A percentile compares a stretch with the other conserved stretches of the same genome.
These are phyloP conservation scores for Oryza brachyantha DNA, from an alignment of 176 grass and related monocot species.

Conservation along the genomic window DNA sequence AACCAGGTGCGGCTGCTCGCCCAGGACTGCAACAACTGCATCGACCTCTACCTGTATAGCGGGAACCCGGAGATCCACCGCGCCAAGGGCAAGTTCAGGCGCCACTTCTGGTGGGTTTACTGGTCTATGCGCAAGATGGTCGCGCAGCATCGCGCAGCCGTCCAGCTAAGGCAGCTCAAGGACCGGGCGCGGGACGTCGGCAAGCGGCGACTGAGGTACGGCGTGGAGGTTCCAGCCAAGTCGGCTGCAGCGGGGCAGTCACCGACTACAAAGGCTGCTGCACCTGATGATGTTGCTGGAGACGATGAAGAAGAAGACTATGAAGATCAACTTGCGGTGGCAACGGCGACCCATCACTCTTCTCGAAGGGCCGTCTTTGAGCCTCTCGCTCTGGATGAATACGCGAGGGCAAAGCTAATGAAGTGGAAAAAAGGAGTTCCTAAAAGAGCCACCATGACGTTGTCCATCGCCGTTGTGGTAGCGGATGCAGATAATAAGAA, in stretches of 20 bases:
- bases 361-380: not conserved
- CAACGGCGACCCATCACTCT: not conserved
- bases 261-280: not conserved
- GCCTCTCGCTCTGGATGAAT: not conserved
- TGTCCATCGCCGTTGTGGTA: not conserved
- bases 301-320: not conserved
- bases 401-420: not conserved
- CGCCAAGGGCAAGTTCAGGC: not conserved
- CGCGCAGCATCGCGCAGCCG: not conserved
- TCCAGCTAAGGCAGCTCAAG: slow-evolving; percentile 2
- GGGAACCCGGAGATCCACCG: not conserved
- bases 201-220: slow-evolving; percentile 4
- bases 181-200: not conserved
- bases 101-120: not conserved
- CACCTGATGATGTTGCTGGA: not conserved
- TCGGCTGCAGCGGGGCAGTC: no score
- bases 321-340: not conserved
- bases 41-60: not conserved
- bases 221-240: not conserved
- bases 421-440: not conserved
- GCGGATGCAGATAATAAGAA: no score
- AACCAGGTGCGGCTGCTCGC: slow-evolving; percentile 3
- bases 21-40: slow-evolving; percentile 2
- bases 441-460: not conserved
- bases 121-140: not conserved